These are phyloP conservation scores for Lipomyces oligophaga DNA, from an alignment of 805 yeast species.

Conservation along the genomic window DNA sequence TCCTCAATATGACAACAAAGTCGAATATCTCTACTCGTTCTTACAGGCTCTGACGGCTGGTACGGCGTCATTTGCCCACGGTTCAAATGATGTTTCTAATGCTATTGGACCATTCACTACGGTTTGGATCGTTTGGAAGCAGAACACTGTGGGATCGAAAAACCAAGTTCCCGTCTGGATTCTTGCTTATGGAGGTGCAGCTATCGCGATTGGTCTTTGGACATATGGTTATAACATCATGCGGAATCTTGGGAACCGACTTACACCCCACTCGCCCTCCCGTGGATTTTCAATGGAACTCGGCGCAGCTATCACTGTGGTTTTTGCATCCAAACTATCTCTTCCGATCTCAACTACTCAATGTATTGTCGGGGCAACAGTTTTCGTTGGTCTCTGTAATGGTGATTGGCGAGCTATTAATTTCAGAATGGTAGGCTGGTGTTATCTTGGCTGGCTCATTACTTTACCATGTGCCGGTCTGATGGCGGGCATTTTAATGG, in stretches of 20 bases:
- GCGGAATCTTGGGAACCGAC: conserved; percentile 66
- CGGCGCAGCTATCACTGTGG: conserved; percentile 72
- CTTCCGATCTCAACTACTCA: conserved; percentile 78
- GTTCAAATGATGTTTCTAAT: conserved; percentile 74
- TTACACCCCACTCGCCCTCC: conserved; percentile 72
- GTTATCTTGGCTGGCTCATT: conserved; percentile 66
- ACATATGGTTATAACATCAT: conserved; percentile 67
- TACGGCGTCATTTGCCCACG: conserved; percentile 79
- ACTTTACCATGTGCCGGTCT: conserved; percentile 73
- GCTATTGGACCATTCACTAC: conserved; percentile 75
- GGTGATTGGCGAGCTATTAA: conserved; percentile 58
- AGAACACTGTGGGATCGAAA: conserved; percentile 45
- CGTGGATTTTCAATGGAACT: conserved; percentile 74
- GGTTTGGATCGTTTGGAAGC: conserved; percentile 57
- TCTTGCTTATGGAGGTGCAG: conserved; percentile 61
- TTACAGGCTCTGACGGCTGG: conserved; percentile 70
- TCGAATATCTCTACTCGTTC: conserved; percentile 64
- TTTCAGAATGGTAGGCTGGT: conserved; percentile 74
- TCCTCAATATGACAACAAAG: conserved; percentile 64
- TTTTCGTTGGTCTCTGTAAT: conserved; percentile 71
- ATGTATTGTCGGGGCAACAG: conserved; percentile 74
- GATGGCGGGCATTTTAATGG: conserved; percentile 63
- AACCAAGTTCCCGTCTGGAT: conserved; percentile 70
- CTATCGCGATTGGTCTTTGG: conserved; percentile 67
- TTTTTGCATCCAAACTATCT: conserved; percentile 67